Base-by-base conservation (phyloP, 2,329 filamentous ascomycete genomes). In the Beauveria sp. region DNA sequence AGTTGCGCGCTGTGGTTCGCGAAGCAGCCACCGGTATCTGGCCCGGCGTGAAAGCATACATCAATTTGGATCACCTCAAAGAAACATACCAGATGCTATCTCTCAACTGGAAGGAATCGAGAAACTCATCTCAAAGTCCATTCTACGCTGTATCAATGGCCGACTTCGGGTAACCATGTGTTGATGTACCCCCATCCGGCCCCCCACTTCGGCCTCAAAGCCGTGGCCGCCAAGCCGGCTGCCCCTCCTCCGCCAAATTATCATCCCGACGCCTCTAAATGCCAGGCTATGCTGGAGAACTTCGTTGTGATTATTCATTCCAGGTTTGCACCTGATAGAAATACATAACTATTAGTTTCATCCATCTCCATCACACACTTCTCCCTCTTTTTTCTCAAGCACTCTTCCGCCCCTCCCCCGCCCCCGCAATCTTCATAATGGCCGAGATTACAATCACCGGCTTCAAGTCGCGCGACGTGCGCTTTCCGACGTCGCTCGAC, bases 401-500 rank as follows among this genome's bases (percentile, higher is more conserved):
- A 50, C 14, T 3, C 28, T 47, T 26, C 43, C 28, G 5, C 10
- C 16, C 41, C 37, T 30, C 8, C 20, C 41, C 48, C 44, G 40
- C 43, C 26, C 50, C 58, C 50, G 37, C 51, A 26, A 48, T 34
- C 41, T 18, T 48, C 22, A 34, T 30, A 16, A 61, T 68, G 66
- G 34, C 65, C 67, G 83, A 87, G 67, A 80, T 91, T 68, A 90
- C 84, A 62, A 90, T 91, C 71, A 91, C 86, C 59, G 84, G 86
- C 64, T 91, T 85, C 79, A 79, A 77, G 66, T 89, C 87, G 62
- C 82, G 86, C 70, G 88, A 91, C 77, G 87, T 91, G 72, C 85
- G 88, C 67, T 91, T 91, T 72, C 88, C 88, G 74, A 97, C 92
- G n/a, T 96, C 92, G 46, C 85, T 97, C 63, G 91, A 96, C 77